Evolutionary conservation across 192 early-diverging fungal genomes (phyloP).

Genomic region (Oehlia diaphana): DNA sequence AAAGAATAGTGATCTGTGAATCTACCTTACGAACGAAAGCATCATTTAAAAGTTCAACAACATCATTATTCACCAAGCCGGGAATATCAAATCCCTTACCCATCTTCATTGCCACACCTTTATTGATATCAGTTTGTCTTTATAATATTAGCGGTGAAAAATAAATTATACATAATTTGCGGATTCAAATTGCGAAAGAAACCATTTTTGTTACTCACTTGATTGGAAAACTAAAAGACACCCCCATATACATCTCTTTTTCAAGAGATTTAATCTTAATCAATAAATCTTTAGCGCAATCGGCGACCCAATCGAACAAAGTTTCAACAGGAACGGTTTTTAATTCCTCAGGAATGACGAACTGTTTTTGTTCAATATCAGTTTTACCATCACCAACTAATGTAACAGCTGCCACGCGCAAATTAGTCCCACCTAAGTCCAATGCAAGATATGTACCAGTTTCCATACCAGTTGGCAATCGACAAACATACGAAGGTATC

Average conservation of each 20-base stretch:
- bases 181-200: background rate
- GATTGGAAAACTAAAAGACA: conserved; percentile 86
- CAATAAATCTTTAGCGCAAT: conserved; percentile 56
- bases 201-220: conserved; percentile 50
- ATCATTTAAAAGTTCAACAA: conserved; percentile 79
- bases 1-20: too few species aligned
- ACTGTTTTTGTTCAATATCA: conserved; percentile 71
- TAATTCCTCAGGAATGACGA: conserved; percentile 70
- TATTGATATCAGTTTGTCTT: conserved; percentile 57
- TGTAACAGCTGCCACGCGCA: conserved; percentile 82
- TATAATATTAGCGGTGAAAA: conserved; percentile 19
- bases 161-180: background rate
- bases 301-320: conserved; percentile 87
- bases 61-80: conserved; percentile 80
- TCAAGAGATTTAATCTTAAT: conserved; percentile 49
- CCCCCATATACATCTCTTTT: conserved; percentile 64
- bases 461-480: conserved; percentile 80
- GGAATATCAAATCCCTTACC: conserved; percentile 85
- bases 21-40: conserved; percentile 66
- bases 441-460: conserved; percentile 86
- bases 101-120: conserved; percentile 53
- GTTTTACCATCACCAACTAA: conserved; percentile 73
- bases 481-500: conserved; percentile 90
- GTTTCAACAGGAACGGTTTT: conserved; percentile 70
- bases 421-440: conserved; percentile 95